Conservation (phyloP, 768 basidiomycete genomes). For the Termitomyces sp. region DNA sequence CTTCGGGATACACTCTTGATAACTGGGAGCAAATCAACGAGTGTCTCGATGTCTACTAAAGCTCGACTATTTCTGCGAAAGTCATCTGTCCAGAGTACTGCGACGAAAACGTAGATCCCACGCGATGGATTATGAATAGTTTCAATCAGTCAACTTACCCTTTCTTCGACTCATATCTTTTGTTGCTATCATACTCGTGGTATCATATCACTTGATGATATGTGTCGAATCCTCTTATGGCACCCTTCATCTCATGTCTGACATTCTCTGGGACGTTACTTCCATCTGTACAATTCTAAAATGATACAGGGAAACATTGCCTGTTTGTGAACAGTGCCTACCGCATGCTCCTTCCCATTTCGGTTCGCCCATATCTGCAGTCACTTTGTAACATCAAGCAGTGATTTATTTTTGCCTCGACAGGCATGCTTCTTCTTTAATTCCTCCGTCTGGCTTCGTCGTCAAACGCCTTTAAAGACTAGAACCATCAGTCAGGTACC, state of each 20-base stretch:
- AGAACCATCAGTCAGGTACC: not conserved
- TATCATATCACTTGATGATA: not conserved
- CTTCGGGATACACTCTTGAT: slow-evolving; percentile 66
- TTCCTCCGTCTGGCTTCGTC: not conserved
- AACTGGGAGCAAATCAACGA: slow-evolving; percentile 42
- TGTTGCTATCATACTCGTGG: not conserved
- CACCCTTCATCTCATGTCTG: not conserved
- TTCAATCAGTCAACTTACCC: not conserved
- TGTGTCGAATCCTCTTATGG: not conserved
- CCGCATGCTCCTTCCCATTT: not conserved
- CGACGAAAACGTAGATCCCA: not conserved
- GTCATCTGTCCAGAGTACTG: slow-evolving; percentile 30
- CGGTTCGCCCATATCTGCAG: not conserved
- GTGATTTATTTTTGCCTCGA: not conserved
- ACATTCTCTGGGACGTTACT: not conserved
- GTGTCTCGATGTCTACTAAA: slow-evolving; percentile 57
- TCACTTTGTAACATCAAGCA: not conserved
- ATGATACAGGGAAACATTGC: not conserved
- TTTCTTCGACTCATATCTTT: not conserved
- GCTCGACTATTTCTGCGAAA: slow-evolving; percentile 44
- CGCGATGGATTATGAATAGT: not conserved
- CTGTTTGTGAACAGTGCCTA: not conserved
- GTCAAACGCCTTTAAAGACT: not conserved
- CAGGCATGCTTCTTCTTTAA: not conserved
- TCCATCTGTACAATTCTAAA: not conserved